phyloP scores from a whole-genome alignment of 2,329 filamentous ascomycete species.

The Talaromyces amestolkiae region DNA sequence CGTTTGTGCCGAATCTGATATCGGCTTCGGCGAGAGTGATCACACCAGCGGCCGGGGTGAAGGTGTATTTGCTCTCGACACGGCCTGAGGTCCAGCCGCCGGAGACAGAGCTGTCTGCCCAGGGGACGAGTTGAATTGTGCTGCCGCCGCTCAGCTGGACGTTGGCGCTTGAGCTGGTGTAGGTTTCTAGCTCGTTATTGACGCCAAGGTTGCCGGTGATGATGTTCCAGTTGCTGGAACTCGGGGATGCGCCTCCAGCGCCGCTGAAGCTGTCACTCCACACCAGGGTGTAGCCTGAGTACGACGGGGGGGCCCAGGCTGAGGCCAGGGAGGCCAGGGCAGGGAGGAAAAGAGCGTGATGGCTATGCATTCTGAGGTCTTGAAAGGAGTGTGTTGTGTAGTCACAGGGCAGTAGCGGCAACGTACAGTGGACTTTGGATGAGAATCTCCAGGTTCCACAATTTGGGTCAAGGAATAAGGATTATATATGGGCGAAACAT shows the following conservation, averaged over 20 bases:
- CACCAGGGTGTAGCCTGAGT: constrained; percentile 13
- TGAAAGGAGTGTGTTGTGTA: not conserved
- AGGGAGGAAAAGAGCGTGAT: not conserved
- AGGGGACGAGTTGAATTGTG: constrained; percentile 17
- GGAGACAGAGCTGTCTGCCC: constrained; percentile 15
- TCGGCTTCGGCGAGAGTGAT: constrained; percentile 17
- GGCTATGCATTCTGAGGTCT: not conserved
- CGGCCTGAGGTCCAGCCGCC: constrained; percentile 19
- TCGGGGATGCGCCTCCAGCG: constrained; percentile 7
- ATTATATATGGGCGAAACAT: not conserved
- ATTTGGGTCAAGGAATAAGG: not conserved
- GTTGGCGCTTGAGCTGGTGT: constrained; percentile 13
- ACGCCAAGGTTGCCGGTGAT: constrained; percentile 15
- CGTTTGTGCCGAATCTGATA: constrained; percentile 17
- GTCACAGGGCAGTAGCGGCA: not conserved
- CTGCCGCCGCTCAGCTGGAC: constrained; percentile 17
- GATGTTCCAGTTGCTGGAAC: constrained; percentile 17
- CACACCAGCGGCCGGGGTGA: constrained; percentile 11
- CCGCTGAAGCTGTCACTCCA: constrained; percentile 15
- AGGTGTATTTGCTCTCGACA: constrained; percentile 17
- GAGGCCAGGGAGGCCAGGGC: constrained; percentile 9
- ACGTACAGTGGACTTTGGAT: not conserved
- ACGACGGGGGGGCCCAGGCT: constrained; percentile 17
- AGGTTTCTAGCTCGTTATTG: constrained; percentile 18
- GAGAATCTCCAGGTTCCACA: not conserved